Evolutionary conservation across 2,329 filamentous ascomycete species (phyloP).

Genomic region (Rhytidhysteron rufulum): DNA sequence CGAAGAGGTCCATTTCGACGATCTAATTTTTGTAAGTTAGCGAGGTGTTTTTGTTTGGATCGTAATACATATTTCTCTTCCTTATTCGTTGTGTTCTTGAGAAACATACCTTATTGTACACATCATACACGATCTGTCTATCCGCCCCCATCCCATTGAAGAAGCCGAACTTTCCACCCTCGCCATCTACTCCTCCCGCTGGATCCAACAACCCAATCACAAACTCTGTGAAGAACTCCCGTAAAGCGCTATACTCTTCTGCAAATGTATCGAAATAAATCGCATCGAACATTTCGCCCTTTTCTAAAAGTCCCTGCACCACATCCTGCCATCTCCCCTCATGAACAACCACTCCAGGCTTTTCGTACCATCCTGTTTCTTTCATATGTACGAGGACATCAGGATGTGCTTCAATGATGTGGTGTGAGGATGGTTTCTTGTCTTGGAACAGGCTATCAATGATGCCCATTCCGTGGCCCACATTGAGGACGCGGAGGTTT

Average conservation of each 20-base stretch:
- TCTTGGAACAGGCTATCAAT: conserved; percentile 46
- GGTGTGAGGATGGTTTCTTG: conserved; percentile 42
- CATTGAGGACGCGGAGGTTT: conserved; percentile 46
- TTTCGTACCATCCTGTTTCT: conserved; percentile 46
- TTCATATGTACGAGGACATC: conserved; percentile 44
- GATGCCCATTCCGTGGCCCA: conserved; percentile 51
- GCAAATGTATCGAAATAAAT: conserved; percentile 98
- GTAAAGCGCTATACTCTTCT: conserved; percentile 83
- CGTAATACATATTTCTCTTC: no score
- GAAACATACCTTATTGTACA: conserved; percentile 82
- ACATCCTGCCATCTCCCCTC: conserved; percentile 50
- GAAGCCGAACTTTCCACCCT: conserved; percentile 57
- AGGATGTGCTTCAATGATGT: conserved; percentile 52
- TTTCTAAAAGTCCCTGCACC: conserved; percentile 41
- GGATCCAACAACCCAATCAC: conserved; percentile 74
- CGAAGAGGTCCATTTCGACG: conserved; percentile 82
- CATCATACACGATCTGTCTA: conserved; percentile 88
- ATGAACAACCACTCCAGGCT: conserved; percentile 46
- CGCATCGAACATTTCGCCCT: conserved; percentile 43
- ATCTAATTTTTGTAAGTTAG: conserved; percentile 43
- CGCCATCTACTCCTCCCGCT: conserved; percentile 32
- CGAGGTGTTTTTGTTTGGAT: no score
- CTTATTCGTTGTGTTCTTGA: conserved; percentile 2
- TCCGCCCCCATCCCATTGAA: conserved; percentile 84
- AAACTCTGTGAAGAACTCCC: conserved; percentile 82